These are phyloP conservation scores for Globisporangium alternatum DNA, from an alignment of 352 stramenopile genomes.

Conservation along the genomic window DNA sequence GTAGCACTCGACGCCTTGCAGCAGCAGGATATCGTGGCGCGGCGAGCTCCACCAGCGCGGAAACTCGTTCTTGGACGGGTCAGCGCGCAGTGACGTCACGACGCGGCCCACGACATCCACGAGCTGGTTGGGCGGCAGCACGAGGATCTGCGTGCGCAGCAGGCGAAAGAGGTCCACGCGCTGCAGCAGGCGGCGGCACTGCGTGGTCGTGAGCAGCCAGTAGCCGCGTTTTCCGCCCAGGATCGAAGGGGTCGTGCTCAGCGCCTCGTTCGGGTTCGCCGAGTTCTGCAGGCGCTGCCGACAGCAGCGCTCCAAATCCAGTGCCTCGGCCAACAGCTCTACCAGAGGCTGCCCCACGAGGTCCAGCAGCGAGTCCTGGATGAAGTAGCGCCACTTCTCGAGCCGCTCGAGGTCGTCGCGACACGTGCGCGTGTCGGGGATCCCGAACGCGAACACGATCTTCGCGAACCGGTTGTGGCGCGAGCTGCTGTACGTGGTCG, in stretches of 20 bases:
- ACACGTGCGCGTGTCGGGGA: constrained; percentile 68
- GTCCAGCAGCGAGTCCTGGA: constrained; percentile 46
- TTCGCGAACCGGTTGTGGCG: constrained; percentile 77
- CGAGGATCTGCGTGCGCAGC: constrained; percentile 67
- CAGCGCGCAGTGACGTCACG: constrained; percentile 26
- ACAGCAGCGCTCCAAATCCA: constrained; percentile 62
- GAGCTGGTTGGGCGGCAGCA: constrained; percentile 59
- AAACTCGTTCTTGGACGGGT: constrained; percentile 24
- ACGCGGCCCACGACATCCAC: constrained; percentile 56
- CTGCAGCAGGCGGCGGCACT: constrained; percentile 62
- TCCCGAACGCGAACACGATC: constrained; percentile 70
- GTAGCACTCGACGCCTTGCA: constrained; percentile 83
- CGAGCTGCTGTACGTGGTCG: constrained; percentile 9
- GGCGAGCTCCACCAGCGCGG: constrained; percentile 77
- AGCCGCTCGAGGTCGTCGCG: constrained; percentile 37
- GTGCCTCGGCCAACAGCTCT: constrained; percentile 49
- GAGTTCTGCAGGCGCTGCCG: constrained; percentile 28
- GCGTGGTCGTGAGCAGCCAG: constrained; percentile 55
- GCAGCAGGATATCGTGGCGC: constrained; percentile 71
- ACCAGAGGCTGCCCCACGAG: constrained; percentile 38
- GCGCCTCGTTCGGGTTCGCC: neutral
- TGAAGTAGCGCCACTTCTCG: constrained; percentile 84
- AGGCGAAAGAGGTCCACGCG: constrained; percentile 81
- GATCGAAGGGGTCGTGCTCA: constrained; percentile 44
- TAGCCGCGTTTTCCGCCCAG: constrained; percentile 58